Percentiles rank a stretch among this genome's conserved stretches.
phyloP scores from a whole-genome alignment of 306 rosid genomes.

The Quillaja saponaria region DNA sequence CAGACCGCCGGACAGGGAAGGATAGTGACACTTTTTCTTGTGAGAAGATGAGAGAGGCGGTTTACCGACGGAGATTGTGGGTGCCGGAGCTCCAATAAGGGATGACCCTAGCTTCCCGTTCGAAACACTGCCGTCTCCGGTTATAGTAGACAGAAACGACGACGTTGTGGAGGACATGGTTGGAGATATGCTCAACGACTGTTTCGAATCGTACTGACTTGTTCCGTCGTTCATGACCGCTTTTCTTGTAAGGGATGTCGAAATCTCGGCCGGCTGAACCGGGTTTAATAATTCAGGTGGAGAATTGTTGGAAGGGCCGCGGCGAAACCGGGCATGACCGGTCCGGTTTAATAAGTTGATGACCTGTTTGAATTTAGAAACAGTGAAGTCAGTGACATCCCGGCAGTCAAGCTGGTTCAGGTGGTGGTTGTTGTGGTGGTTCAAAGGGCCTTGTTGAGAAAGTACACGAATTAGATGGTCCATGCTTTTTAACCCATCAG shows the following conservation, averaged over 20 bases:
- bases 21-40: constrained; percentile 52
- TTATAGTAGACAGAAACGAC: constrained; percentile 61
- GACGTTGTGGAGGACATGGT: constrained; percentile 63
- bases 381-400: constrained; percentile 70
- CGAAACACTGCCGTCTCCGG: constrained; percentile 79
- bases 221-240: background rate
- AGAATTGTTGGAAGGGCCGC: constrained; percentile 44
- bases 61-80: constrained; percentile 45
- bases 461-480: constrained; percentile 55
- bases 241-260: background rate
- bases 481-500: constrained; percentile 74
- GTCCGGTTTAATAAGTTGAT: constrained; percentile 69
- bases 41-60: constrained; percentile 62
- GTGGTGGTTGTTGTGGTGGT: background rate
- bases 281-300: background rate
- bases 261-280: background rate
- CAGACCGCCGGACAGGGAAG: constrained; percentile 25
- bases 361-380: constrained; percentile 63
- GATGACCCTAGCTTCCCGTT: constrained; percentile 53
- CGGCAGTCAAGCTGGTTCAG: constrained; percentile 48
- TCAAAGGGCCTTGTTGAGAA: constrained; percentile 32
- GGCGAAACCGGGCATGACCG: constrained; percentile 90
- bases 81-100: constrained; percentile 28
- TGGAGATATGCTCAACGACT: constrained; percentile 40
- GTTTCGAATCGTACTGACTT: constrained; percentile 22